Evolutionary conservation across 2,329 filamentous ascomycete genomes (phyloP), one percentile per base, ranked within the genome.

Genomic region (Alternaria gaisen): DNA sequence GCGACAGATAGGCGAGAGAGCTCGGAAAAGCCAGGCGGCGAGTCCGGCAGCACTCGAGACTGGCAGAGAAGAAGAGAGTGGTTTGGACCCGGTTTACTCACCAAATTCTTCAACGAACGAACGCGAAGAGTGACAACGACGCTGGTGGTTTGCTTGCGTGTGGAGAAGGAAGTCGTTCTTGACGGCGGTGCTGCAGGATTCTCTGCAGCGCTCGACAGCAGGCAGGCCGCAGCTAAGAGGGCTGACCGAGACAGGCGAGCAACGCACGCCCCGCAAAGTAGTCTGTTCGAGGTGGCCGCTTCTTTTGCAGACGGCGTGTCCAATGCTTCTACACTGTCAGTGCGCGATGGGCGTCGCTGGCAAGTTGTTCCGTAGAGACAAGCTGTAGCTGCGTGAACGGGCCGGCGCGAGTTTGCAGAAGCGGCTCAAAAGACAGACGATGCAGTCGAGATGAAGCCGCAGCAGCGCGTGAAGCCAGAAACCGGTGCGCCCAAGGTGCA

Each of bases 181-280:
- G 72, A 70, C 69, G 70, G 70, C 70, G 71, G 73, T 74, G 75
- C 72, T 77, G 76, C 74, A 77, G 73, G 66, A 74, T 75, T 67
- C 64, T 66, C 62, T 77, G 75, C 75, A 77, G 72, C 67, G 68
- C 71, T 72, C 67, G 69, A 72, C 69, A 74, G 76, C 75, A 77
- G 72, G 72, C 74, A 76, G 72, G 73, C 73, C 72, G 75, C 74
- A 75, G 76, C 76, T 77, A 78, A 77, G 74, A 77, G 71, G 75
- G 73, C 75, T 75, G 75, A 76, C 72, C 69, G 69, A 74, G 74
- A 71, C 75, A 76, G 73, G 72, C 74, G 73, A 77, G 72, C 63
- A 55, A 63, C 65, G 76, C 75, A 78, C 75, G 73, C 63, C 67
- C 69, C 75, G 65, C 72, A 57, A 28, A 24, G 69, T 65, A 75